phyloP scores from a whole-genome alignment of 2,329 filamentous ascomycete genomes.

The Xylariales sp. region DNA sequence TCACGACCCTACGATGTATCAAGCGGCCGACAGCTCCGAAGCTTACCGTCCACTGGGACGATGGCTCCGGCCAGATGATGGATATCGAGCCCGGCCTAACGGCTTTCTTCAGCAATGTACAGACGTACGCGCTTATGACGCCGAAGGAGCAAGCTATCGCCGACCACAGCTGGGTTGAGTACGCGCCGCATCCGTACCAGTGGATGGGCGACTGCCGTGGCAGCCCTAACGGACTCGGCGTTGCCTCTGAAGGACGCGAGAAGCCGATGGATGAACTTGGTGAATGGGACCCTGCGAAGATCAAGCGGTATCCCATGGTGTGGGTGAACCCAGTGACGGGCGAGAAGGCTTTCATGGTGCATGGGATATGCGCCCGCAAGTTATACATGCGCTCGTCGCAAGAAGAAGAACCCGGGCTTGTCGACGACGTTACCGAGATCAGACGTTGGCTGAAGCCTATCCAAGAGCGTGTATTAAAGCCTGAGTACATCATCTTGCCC shows the following conservation, averaged over 20 bases:
- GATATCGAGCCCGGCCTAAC: constrained; percentile 36
- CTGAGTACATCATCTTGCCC: constrained; percentile 37
- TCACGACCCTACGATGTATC: constrained; percentile 36
- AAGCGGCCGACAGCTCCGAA: constrained; percentile 28
- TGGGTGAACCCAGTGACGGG: constrained; percentile 39
- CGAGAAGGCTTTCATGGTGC: constrained; percentile 39
- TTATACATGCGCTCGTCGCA: constrained; percentile 31
- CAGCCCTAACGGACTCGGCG: constrained; percentile 34
- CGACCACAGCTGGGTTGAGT: constrained; percentile 42
- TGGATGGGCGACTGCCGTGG: constrained; percentile 38
- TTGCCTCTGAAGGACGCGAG: constrained; percentile 34
- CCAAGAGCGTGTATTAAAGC: constrained; percentile 34
- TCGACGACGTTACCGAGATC: constrained; percentile 34
- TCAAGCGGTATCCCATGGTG: constrained; percentile 41
- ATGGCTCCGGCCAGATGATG: constrained; percentile 37
- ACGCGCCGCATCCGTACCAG: constrained; percentile 38
- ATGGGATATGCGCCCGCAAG: constrained; percentile 33
- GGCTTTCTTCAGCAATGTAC: constrained; percentile 38
- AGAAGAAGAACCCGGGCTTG: constrained; percentile 27
- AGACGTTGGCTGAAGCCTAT: constrained; percentile 29
- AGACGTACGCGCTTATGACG: constrained; percentile 36
- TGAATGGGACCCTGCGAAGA: constrained; percentile 27
- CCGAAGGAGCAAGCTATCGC: constrained; percentile 34
- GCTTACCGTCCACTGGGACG: constrained; percentile 36
- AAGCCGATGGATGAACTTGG: constrained; percentile 31